Base-by-base conservation (phyloP, 208 protist species). In the Endotrypanum monterogeii region DNA sequence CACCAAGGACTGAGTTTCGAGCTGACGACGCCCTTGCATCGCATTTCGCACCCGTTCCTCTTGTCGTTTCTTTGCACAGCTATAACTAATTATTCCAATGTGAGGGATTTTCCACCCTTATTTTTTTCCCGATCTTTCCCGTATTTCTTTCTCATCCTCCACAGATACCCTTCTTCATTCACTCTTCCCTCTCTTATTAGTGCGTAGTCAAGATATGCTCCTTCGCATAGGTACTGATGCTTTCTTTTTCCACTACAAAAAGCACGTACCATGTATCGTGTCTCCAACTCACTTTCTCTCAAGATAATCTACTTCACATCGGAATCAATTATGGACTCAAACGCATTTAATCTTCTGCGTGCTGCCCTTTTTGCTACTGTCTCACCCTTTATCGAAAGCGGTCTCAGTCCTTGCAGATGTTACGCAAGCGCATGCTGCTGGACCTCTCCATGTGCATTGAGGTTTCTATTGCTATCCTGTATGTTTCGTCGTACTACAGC, bases 221-320 rank as follows among this genome's bases (percentile, higher is more conserved):
- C 44, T 32, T 23, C 63, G 23, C 39, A 9, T 41, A 54, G 16
- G 46, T 69, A 16, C 41, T 69, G 30, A 41, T 69, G n/a, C 23
- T 56, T 25, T n/a, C 63, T 16, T 25, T 14, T 8, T n/a, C 61
- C 41, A 23, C 46, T n/a, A 48, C 30, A 16, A 30, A 58, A 20
- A 73, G 71, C 25, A 57, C 48, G 1, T 63, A 67, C 18, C 74
- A 73, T 54, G 57, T 69, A 28, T 37, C 4, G 25, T 55, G 25
- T 14, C 23, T 51, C 3, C 72, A n/a, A 30, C 25, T 23, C 25
- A 55, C 11, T 4, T 0, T 55, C 51, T 9, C 23, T 35, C 18
- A 41, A 0, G 69, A 73, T 51, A 30, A 69, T 28, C 44, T 56
- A 28, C 35, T 80, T 9, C 52, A 75, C 54, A 75, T 75, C 32